Percentiles rank a stretch among this genome's conserved stretches.
Conservation (phyloP, 768 basidiomycete species). For the Xanthoconium purpureum region DNA sequence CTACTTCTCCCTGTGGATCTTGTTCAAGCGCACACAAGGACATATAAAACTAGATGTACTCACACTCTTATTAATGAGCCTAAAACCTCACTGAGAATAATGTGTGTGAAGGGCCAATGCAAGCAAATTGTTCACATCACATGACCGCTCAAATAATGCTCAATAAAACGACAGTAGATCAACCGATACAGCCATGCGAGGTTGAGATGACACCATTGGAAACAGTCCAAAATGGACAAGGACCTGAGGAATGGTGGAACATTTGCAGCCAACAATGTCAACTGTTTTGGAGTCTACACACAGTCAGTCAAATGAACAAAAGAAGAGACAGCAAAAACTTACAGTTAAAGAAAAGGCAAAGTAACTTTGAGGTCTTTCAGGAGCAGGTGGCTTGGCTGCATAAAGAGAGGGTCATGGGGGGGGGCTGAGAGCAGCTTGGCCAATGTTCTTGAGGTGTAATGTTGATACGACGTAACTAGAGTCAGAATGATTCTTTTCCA, state of each 20-base stretch:
- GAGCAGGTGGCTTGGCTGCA: not conserved
- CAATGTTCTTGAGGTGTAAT: not conserved
- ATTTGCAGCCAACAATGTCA: not conserved
- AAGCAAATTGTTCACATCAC: not conserved
- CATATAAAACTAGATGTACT: not conserved
- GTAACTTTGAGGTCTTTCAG: not conserved
- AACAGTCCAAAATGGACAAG: not conserved
- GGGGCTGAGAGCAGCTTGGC: not conserved
- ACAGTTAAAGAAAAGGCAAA: not conserved
- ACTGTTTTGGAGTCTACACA: not conserved
- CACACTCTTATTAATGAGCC: not conserved
- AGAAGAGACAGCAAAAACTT: accelerated
- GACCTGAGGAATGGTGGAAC: not conserved
- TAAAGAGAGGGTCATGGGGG: not conserved
- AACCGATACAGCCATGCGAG: not conserved
- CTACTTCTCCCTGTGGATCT: not conserved
- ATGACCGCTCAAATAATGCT: not conserved
- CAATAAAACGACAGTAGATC: not conserved
- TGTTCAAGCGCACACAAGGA: too few relatives aligned
- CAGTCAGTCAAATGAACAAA: not conserved
- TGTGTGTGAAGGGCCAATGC: not conserved
- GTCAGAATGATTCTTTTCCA: not conserved
- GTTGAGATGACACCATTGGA: not conserved
- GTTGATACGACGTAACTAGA: not conserved
- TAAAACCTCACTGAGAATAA: not conserved